Base-by-base conservation (phyloP, 2,329 filamentous ascomycete genomes). In the Cercospora canescens region DNA sequence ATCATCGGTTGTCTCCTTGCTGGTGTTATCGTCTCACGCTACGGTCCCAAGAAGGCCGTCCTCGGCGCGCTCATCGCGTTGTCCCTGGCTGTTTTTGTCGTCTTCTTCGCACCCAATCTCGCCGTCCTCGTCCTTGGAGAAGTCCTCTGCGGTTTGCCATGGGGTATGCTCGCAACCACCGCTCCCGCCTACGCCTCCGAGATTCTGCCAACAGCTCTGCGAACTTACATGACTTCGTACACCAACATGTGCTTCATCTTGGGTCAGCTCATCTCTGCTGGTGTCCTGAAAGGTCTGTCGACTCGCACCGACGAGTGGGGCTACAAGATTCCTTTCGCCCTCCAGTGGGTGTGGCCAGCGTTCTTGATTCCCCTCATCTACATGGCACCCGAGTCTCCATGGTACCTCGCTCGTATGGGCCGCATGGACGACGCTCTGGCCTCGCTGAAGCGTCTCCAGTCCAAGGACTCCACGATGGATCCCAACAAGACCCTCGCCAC, bases 1-100 rank as follows among this genome's bases (percentile, higher is more conserved):
- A 79, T 89, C 70, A 81, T 90, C 75, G 90, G 90, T 74, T 89
- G 89, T 50, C 88, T 83, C 76, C 77, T 90, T 56, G 87, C 87
- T 16, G 88, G 91, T 77, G 64, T 65, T 5, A 73, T 69, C 34
- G 75, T 75, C 12, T 75, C 71, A 26, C 68, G 69, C 18, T 70
- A 85, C 72, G 89, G 87, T 24, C 84, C 91, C 67, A 85, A 91
- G 63, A 79, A 50, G 21, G 45, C 45, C 28, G 45, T 50, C 6
- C 45, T 50, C 45, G 45, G 72, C 24, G 87, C 85, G 30, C 81
- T 91, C 60, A 72, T 82, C 35, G 83, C 69, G 76, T 89, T 77
- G 78, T 75, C 82, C 24, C 67, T 80, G 34, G 89, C 88, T 72
- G 87, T 88, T 41, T 80, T 80, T 72, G 75, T 81, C 41, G 71